Evolutionary conservation across 345 rosid species (phyloP).

Genomic region (Chamaenerion angustifolium): DNA sequence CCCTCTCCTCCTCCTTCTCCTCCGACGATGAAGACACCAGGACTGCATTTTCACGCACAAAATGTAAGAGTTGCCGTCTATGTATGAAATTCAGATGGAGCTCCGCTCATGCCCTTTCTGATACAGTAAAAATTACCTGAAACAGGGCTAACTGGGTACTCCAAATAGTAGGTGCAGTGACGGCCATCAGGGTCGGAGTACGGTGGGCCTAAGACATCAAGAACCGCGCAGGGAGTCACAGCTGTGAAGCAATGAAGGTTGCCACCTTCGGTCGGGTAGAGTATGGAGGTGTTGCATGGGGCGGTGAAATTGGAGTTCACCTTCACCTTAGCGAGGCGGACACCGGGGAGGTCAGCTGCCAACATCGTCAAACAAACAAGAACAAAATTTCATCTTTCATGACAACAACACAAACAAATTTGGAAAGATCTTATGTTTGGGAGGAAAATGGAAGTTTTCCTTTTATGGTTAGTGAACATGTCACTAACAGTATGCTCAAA

Average conservation of each 20-base stretch:
- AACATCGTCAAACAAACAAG: too few species aligned
- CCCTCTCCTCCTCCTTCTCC: conserved; percentile 42
- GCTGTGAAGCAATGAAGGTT: conserved; percentile 95
- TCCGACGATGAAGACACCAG: conserved; percentile 13
- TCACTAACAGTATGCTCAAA: too few species aligned
- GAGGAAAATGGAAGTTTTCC: too few species aligned
- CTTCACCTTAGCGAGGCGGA: conserved; percentile 63
- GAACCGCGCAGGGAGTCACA: conserved; percentile 70
- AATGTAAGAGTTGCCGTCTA: too few species aligned
- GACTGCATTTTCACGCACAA: too few species aligned
- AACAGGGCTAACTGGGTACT: conserved; percentile 23
- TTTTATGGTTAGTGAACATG: too few species aligned
- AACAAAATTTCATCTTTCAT: too few species aligned
- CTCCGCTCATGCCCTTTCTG: too few species aligned
- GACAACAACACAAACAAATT: conserved; percentile 8
- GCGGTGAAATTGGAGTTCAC: conserved; percentile 50
- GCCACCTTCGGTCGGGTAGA: conserved; percentile 88
- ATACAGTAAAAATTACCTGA: too few species aligned
- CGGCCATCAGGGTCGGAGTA: conserved; percentile 65
- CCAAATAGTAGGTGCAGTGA: conserved; percentile 60
- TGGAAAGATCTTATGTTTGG: too few species aligned
- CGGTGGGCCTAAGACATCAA: conserved; percentile 91
- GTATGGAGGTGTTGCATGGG: conserved; percentile 66
- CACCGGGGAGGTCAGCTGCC: conserved; percentile 31
- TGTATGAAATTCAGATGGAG: too few species aligned